These are phyloP conservation scores for Brassica rapa DNA, from an alignment of 345 rosid genomes.

Conservation along the genomic window DNA sequence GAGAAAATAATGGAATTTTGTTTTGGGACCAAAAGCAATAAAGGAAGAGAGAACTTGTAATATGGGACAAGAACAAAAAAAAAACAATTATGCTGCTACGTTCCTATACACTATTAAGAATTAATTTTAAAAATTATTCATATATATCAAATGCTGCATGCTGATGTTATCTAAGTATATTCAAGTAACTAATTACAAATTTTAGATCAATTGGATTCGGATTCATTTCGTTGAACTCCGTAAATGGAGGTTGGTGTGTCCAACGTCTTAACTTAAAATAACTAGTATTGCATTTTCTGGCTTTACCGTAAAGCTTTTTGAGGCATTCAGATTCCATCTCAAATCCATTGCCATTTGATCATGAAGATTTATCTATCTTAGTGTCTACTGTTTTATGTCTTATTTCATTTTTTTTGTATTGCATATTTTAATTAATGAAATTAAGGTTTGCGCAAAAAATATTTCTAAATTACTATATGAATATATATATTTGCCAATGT, in stretches of 20 bases:
- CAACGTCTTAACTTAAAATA: no score
- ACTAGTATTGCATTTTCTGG: background rate
- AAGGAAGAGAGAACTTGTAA: conserved; percentile 23
- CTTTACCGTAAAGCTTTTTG: background rate
- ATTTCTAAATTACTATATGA: no score
- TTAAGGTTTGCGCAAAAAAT: no score
- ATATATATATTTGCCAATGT: no score
- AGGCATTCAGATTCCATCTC: background rate
- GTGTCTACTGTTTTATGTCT: no score
- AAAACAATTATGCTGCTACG: background rate
- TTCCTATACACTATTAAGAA: background rate
- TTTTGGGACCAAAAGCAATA: conserved; percentile 17
- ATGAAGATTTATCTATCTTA: no score
- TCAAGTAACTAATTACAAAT: background rate
- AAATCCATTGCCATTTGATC: no score
- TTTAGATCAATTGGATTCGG: no score
- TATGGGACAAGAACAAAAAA: background rate
- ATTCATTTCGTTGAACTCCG: background rate
- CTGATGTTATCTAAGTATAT: background rate
- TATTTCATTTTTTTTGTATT: no score
- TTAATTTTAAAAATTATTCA: background rate
- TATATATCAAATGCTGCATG: background rate
- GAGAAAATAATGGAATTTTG: background rate
- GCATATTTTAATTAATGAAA: no score
- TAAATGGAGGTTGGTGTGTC: background rate